Conservation (phyloP, 257 asterid species). For the Eucommia ulmoides region DNA sequence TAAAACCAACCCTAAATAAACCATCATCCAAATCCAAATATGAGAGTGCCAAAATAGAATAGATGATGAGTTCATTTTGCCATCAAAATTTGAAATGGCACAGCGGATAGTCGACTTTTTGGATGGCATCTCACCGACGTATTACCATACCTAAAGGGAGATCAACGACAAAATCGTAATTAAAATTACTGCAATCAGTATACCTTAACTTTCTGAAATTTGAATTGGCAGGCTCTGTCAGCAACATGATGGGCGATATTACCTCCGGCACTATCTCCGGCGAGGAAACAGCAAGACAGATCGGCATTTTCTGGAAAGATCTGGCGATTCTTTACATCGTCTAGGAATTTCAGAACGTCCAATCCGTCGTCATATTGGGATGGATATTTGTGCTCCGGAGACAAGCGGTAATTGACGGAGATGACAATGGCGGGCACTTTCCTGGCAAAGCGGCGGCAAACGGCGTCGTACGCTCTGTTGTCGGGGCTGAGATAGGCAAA, state of each 20-base stretch:
- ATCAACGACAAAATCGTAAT: too few relatives aligned
- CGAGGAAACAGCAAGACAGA: slow-evolving; percentile 49
- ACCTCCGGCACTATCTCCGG: slow-evolving; percentile 82
- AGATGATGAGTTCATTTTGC: too few relatives aligned
- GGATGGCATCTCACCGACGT: too few relatives aligned
- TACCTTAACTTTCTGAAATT: slow-evolving; percentile 33
- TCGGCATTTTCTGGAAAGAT: slow-evolving; percentile 53
- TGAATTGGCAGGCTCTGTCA: slow-evolving; percentile 27
- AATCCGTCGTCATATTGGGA: slow-evolving; percentile 66
- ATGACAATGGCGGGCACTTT: slow-evolving; percentile 38
- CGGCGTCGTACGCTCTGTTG: slow-evolving; percentile 39
- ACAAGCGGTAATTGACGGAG: slow-evolving; percentile 59
- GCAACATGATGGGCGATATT: slow-evolving; percentile 69
- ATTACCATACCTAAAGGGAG: too few relatives aligned
- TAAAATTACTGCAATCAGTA: too few relatives aligned
- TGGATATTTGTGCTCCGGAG: slow-evolving; percentile 65
- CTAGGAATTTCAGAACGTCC: slow-evolving; percentile 45
- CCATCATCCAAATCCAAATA: too few relatives aligned
- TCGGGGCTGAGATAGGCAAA: slow-evolving; percentile 48
- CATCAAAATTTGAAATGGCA: too few relatives aligned
- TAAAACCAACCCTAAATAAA: too few relatives aligned
- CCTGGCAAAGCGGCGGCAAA: slow-evolving; percentile 61
- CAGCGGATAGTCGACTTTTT: too few relatives aligned
- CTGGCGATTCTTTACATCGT: slow-evolving; percentile 14
- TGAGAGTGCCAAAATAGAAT: too few relatives aligned